Conservation (phyloP, 1,139 yeast species). For the Groenewaldozyma auringiensis region DNA sequence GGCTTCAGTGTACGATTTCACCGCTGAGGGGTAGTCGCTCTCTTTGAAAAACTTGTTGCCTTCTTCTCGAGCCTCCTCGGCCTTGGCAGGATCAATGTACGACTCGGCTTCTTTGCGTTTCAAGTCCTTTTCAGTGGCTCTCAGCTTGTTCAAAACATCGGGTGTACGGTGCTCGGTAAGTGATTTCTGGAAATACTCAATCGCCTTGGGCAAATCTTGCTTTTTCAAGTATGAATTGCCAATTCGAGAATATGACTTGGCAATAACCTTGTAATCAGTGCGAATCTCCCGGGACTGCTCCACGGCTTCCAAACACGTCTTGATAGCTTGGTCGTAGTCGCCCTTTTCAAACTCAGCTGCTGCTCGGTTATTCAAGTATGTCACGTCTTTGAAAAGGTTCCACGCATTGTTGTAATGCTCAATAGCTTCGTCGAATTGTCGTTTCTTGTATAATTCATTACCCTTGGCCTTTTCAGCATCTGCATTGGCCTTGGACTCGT, state of each 20-base stretch:
- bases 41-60: conserved; percentile 87
- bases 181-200: conserved; percentile 76
- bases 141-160: conserved; percentile 79
- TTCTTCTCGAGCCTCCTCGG: conserved; percentile 88
- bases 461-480: conserved; percentile 81
- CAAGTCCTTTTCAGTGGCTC: conserved; percentile 78
- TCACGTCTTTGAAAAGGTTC: conserved; percentile 74
- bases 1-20: conserved; percentile 91
- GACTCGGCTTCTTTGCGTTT: conserved; percentile 69
- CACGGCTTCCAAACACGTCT: conserved; percentile 73
- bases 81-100: conserved; percentile 83
- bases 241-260: conserved; percentile 88
- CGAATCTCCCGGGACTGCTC: conserved; percentile 84
- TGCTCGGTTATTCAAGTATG: conserved; percentile 91
- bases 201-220: conserved; percentile 66
- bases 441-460: conserved; percentile 75
- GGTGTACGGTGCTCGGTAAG: conserved; percentile 97
- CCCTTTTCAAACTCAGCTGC: conserved; percentile 98
- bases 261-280: conserved; percentile 86
- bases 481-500: conserved; percentile 45
- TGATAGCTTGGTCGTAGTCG: conserved; percentile 75
- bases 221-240: conserved; percentile 76
- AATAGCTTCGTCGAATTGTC: conserved; percentile 90
- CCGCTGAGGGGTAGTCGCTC: conserved; percentile 97
- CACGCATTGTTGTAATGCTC: conserved; percentile 80